A percentile compares a stretch with the other conserved stretches of the same genome.
These are phyloP conservation scores for Tarenaya hassleriana DNA, from an alignment of 345 rosid genomes.

Conservation along the genomic window DNA sequence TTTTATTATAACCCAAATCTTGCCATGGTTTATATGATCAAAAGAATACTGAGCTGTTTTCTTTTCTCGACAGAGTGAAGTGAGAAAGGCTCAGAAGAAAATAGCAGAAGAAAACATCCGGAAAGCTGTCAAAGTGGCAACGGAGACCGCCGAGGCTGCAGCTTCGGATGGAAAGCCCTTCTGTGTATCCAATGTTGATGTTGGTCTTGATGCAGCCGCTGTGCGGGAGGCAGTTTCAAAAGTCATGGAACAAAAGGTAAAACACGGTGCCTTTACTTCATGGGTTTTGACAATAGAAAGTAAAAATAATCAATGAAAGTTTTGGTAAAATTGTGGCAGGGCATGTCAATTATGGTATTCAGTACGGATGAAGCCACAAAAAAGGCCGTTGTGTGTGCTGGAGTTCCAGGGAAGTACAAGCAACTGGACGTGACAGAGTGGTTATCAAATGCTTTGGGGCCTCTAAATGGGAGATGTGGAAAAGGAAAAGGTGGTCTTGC, in stretches of 20 bases:
- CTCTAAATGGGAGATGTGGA: no score
- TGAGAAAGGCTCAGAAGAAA: no score
- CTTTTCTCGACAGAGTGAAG: no score
- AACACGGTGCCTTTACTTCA: no score
- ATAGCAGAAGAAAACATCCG: no score
- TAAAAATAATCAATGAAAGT: background rate
- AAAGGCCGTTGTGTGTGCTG: constrained; percentile 86
- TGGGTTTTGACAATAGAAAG: no score
- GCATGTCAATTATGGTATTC: constrained; percentile 76
- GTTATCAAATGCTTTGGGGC: no score
- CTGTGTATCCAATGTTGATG: constrained; percentile 66
- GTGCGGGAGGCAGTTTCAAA: constrained; percentile 88
- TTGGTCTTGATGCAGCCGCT: constrained; percentile 86
- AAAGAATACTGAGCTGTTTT: background rate
- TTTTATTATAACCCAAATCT: no score
- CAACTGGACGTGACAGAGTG: no score
- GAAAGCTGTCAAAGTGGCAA: background rate
- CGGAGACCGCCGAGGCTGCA: constrained; percentile 61
- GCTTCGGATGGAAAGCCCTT: constrained; percentile 63
- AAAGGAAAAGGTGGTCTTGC: no score
- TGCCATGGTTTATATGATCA: background rate
- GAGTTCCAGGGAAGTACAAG: no score
- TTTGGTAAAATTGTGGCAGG: constrained; percentile 41
- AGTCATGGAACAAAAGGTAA: constrained; percentile 68
- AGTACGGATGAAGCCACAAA: constrained; percentile 75